phyloP scores from a whole-genome alignment of 352 stramenopile species.

The Pythium pyrilobum region DNA sequence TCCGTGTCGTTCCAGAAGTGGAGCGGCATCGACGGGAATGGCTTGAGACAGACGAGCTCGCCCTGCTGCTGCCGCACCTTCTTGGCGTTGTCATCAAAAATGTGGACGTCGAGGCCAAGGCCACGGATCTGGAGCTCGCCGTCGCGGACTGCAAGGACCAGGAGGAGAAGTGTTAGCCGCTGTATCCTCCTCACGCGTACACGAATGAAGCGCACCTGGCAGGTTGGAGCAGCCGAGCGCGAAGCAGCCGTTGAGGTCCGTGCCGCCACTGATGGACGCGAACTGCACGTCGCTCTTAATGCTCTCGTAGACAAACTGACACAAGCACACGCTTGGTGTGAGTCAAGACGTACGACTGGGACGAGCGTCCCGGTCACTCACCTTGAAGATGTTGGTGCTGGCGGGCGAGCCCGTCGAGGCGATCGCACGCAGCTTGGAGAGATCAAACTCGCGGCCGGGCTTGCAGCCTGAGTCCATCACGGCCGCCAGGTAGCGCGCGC shows the following conservation, averaged over 20 bases:
- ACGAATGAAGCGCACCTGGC: conserved; percentile 24
- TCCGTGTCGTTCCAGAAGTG: conserved; percentile 75
- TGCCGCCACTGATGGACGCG: conserved; percentile 77
- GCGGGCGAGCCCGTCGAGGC: conserved; percentile 69
- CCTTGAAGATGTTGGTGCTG: conserved; percentile 73
- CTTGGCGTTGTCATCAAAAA: conserved; percentile 60
- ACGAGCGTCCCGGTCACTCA: too few species aligned
- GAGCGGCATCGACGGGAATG: conserved; percentile 83
- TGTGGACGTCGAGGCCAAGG: conserved; percentile 73
- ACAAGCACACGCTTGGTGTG: not conserved
- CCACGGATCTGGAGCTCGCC: conserved; percentile 78
- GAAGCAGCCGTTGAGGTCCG: conserved; percentile 81
- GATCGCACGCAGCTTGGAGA: conserved; percentile 62
- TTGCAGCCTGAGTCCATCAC: conserved; percentile 67
- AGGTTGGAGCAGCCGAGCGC: conserved; percentile 69
- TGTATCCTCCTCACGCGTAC: too few species aligned
- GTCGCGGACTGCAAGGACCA: conserved; percentile 36
- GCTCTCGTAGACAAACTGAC: conserved; percentile 58
- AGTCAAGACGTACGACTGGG: too few species aligned
- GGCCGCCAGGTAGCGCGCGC: conserved; percentile 64
- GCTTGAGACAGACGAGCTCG: conserved; percentile 65
- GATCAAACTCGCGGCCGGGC: conserved; percentile 54
- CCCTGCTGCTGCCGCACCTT: conserved; percentile 43
- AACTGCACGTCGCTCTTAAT: conserved; percentile 80
- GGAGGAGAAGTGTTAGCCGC: not conserved